These are phyloP conservation scores for Penicillium ucsense DNA, from an alignment of 495 filamentous ascomycete species.

Conservation along the genomic window DNA sequence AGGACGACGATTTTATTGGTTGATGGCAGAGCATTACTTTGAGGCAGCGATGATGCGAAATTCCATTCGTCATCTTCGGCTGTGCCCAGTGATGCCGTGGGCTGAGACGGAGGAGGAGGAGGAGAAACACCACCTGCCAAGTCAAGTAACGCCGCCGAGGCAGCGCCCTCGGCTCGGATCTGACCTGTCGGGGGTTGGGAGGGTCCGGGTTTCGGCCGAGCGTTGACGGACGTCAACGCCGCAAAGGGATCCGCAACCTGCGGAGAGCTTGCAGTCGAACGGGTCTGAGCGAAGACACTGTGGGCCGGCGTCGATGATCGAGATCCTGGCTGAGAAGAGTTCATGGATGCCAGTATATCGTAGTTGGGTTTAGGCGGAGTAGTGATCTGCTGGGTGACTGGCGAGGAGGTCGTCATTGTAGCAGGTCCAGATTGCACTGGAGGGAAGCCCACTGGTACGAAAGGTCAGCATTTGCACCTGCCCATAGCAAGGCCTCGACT, in stretches of 20 bases:
- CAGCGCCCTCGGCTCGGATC: constrained; percentile 12
- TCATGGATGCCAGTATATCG: constrained; percentile 49
- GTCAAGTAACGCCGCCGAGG: constrained; percentile 36
- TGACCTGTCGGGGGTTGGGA: constrained; percentile 18
- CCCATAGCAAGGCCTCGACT: constrained; percentile 32
- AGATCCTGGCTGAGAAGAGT: constrained; percentile 34
- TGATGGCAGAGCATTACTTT: constrained; percentile 40
- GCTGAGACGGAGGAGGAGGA: constrained; percentile 8
- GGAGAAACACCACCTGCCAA: constrained; percentile 18
- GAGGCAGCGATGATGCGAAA: constrained; percentile 80
- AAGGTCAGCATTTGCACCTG: constrained; percentile 5
- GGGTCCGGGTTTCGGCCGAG: constrained; percentile 29
- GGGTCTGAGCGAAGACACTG: constrained; percentile 21
- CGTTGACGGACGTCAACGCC: constrained; percentile 50
- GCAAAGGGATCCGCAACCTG: constrained; percentile 55
- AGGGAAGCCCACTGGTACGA: constrained; percentile 14
- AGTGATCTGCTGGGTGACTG: constrained; percentile 25
- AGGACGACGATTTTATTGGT: constrained; percentile 53
- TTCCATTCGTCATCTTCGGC: constrained; percentile 75
- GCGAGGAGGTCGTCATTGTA: constrained; percentile 19
- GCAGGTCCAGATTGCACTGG: constrained; percentile 13
- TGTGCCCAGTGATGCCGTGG: constrained; percentile 17
- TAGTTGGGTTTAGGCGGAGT: constrained; percentile 42
- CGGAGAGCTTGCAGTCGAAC: constrained; percentile 28
- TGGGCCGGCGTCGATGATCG: constrained; percentile 40